Evolutionary conservation across 106 monocot genomes (phyloP).

Genomic region (Alisma plantagoaquatica): DNA sequence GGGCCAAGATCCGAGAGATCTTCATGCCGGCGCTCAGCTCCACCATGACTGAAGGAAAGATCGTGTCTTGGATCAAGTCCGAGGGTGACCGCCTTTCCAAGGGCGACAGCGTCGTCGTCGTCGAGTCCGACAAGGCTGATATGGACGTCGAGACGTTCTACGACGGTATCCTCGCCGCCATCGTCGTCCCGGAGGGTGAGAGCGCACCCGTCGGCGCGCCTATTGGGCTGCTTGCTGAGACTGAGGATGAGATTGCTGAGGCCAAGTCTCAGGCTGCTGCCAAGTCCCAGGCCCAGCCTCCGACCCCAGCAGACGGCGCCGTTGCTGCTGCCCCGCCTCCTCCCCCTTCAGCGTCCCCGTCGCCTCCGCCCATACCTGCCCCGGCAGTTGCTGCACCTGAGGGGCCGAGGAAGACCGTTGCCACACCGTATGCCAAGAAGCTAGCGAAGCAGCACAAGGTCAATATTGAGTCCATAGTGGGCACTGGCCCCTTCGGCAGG

Average conservation of each 20-base stretch:
- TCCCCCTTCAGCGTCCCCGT: conserved; percentile 18
- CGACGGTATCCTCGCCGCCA: conserved; percentile 93
- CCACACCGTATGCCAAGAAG: conserved; percentile 83
- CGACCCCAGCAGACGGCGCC: conserved; percentile 1
- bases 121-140: conserved; percentile 98
- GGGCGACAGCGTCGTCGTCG: conserved; percentile 93
- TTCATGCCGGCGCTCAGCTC: conserved; percentile 99
- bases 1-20: conserved; percentile 97
- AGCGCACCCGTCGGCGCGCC: conserved; percentile 85
- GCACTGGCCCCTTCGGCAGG: conserved; percentile 76
- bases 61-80: conserved; percentile 85
- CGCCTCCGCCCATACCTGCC: neutral
- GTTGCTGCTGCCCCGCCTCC: conserved; percentile 9
- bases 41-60: conserved; percentile 98
- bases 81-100: conserved; percentile 85
- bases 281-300: conserved; percentile 10
- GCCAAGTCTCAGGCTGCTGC: conserved; percentile 41
- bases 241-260: conserved; percentile 72
- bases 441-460: conserved; percentile 97
- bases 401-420: conserved; percentile 34
- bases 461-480: conserved; percentile 40
- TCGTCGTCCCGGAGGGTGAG: conserved; percentile 82
- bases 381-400: neutral
- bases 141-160: conserved; percentile 99
- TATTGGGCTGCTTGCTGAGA: conserved; percentile 91